Conservation (phyloP, 78 protist genomes). For the Dictyostelium intermedium region DNA sequence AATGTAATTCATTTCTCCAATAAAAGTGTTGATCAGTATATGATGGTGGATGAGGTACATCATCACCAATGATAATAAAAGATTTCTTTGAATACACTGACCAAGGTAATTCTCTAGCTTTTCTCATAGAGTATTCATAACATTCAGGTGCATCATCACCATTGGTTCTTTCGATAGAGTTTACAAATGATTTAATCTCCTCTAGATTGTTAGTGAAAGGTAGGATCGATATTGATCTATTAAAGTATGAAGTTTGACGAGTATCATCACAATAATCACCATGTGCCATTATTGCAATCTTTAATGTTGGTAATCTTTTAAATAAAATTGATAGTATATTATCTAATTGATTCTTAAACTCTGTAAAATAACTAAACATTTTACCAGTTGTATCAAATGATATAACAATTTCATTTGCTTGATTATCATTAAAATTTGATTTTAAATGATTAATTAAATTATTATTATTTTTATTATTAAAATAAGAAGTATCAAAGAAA, state of each 20-base stretch:
- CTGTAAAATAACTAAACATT: constrained; percentile 42
- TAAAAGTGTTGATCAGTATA: constrained; percentile 75
- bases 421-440: neutral
- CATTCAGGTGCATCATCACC: constrained; percentile 83
- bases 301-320: constrained; percentile 35
- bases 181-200: constrained; percentile 14
- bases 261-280: constrained; percentile 80
- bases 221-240: constrained; percentile 18
- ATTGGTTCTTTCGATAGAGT: constrained; percentile 9
- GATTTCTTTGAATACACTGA: constrained; percentile 42
- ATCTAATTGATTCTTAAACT: neutral
- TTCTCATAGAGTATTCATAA: constrained; percentile 69
- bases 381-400: constrained; percentile 77
- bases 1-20: constrained; percentile 76
- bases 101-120: constrained; percentile 77
- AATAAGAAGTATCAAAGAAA: neutral
- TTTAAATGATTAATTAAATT: neutral
- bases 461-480: neutral
- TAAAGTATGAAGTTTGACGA: neutral
- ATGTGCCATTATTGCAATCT: constrained; percentile 66
- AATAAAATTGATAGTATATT: neutral
- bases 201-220: constrained; percentile 27
- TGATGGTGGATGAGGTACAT: constrained; percentile 80
- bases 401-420: constrained; percentile 34
- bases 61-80: constrained; percentile 74